These are phyloP conservation scores for Beta lomatogona DNA, from an alignment of 179 eudicot species.

Conservation along the genomic window DNA sequence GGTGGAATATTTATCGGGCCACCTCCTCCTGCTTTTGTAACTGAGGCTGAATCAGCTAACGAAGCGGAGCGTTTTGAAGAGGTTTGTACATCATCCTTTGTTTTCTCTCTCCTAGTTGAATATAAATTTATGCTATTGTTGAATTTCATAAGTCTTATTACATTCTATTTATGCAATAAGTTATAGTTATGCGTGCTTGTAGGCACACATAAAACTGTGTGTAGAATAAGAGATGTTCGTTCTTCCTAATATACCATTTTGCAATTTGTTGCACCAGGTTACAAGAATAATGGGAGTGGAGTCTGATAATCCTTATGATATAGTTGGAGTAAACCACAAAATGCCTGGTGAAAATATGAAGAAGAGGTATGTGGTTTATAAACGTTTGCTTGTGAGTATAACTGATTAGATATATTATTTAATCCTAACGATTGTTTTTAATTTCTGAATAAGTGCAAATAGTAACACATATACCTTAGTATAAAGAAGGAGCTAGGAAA, in stretches of 20 bases:
- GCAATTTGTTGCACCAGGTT: conserved; percentile 47
- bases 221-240: neutral
- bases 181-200: neutral
- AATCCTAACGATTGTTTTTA: neutral
- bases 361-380: conserved; percentile 54
- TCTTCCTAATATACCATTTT: conserved; percentile 9
- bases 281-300: conserved; percentile 78
- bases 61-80: conserved; percentile 98
- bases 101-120: neutral
- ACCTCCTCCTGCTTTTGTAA: conserved; percentile 89
- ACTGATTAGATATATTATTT: neutral
- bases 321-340: conserved; percentile 76
- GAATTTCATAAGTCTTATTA: neutral
- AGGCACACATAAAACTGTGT: neutral
- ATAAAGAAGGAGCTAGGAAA: too few species aligned
- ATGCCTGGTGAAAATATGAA: conserved; percentile 76
- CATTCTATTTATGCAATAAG: neutral
- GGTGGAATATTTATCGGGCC: conserved; percentile 77
- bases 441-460: too few species aligned
- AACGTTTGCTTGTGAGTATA: neutral
- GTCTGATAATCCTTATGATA: conserved; percentile 73
- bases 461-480: too few species aligned
- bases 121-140: neutral
- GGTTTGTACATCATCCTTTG: conserved; percentile 39
- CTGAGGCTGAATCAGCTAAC: conserved; percentile 82